These are phyloP conservation scores for Phaeotremella skinneri DNA, from an alignment of 768 basidiomycete genomes.

Conservation along the genomic window DNA sequence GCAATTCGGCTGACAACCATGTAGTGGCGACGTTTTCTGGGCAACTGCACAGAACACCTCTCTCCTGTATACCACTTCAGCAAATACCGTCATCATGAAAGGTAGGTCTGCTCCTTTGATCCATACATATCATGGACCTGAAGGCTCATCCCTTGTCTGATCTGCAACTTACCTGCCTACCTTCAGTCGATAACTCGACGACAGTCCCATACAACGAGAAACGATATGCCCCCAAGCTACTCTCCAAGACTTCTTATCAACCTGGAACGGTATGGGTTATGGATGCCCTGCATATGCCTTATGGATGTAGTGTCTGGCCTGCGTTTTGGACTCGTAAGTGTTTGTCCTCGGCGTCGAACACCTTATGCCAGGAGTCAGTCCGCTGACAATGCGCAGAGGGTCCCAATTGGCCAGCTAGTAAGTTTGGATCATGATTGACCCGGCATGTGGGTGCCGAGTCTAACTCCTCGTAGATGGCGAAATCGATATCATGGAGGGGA, in stretches of 20 bases:
- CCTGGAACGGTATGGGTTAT: constrained; percentile 49
- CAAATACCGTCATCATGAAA: constrained; percentile 35
- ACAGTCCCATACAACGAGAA: constrained; percentile 49
- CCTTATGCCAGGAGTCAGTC: not conserved
- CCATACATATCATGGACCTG: not conserved
- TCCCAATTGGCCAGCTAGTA: constrained; percentile 28
- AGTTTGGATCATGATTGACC: constrained; percentile 15
- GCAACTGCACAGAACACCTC: constrained; percentile 38
- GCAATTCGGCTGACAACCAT: not conserved
- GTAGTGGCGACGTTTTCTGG: constrained; percentile 47
- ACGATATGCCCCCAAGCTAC: constrained; percentile 47
- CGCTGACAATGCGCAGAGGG: constrained; percentile 31
- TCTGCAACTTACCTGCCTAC: not conserved
- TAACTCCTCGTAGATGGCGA: constrained; percentile 51
- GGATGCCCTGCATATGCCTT: constrained; percentile 54
- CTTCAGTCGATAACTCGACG: constrained; percentile 44
- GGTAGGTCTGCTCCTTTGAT: constrained; percentile 19
- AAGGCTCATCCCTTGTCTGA: not conserved
- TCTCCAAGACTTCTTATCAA: constrained; percentile 43
- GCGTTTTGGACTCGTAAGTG: constrained; percentile 45
- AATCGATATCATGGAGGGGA: constrained; percentile 78
- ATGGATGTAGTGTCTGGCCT: constrained; percentile 59
- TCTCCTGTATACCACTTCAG: constrained; percentile 28
- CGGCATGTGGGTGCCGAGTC: constrained; percentile 14
- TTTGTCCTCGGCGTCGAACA: not conserved